Evolutionary conservation across 768 basidiomycete genomes (phyloP), one percentile per base, ranked within the genome.

Genomic region (Phylloporus arenicola): DNA sequence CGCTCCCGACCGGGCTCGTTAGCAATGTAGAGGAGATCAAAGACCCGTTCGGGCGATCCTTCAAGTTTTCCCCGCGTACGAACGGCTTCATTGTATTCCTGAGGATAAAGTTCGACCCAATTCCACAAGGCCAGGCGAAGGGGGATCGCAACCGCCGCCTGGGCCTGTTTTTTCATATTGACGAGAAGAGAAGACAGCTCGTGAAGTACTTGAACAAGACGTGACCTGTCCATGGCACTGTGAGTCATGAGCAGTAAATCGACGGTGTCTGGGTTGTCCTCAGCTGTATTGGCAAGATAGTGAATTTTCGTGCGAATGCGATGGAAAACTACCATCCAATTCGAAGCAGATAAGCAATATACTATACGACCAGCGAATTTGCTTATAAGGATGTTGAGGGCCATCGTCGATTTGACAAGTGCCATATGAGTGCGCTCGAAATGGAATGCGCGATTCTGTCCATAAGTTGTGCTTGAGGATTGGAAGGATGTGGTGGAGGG

Each of bases 41-140:
- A 95, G 3, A 94, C 80, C 8, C 88, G 81, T 62, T 96, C 92
- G 1, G 92, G 85, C 0, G 83, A 82, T 38, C 87, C 89, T 51
- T 95, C 93, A 12, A 88, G 72, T 33, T 72, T 76, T 25, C 83
- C 80, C 40, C 83, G 75, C 3, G 75, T 72, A 10, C 77, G 73
- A 33, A 92, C 75, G 5, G 81, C 75, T 7, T 90, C 83, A 47
- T 84, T 84, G 64, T 83, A 95, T 62, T 96, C 89, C 6, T 73
- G 70, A 0, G 89, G 85, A 60, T 84, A 88, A 20, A 80, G 72
- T 27, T 86, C 83, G 29, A 94, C 83, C 91, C 91, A 95, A 55
- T 86, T 91, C 92, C 92, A 94, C 24, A 95, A 73, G 1, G 88
- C 89, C 25, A 78, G 75, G 19, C 90, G 81, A 31, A 95, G 75